Conservation (phyloP, 164 flowering plant genomes). For the Malania oleifera region DNA sequence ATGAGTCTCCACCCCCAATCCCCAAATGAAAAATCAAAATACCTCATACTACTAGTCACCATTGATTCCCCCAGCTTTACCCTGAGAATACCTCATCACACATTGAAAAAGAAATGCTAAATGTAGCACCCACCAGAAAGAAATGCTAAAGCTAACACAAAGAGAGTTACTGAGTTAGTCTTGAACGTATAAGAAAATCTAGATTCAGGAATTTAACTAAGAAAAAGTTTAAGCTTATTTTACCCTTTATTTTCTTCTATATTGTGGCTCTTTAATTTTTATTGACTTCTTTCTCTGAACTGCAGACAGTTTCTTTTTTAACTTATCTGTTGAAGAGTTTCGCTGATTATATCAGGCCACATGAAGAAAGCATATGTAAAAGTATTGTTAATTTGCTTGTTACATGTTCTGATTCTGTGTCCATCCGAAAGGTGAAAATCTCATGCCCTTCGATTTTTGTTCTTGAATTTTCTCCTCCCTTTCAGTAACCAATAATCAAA, state of each 20-base stretch:
- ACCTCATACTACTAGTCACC: too few relatives aligned
- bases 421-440: conserved; percentile 73
- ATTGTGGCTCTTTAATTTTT: background rate
- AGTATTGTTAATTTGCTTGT: conserved; percentile 97
- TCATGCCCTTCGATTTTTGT: background rate
- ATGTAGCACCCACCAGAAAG: too few relatives aligned
- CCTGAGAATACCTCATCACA: too few relatives aligned
- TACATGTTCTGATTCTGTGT: conserved; percentile 92
- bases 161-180: too few relatives aligned
- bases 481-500: background rate
- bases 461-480: background rate
- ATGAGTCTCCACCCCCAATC: too few relatives aligned
- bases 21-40: too few relatives aligned
- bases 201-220: background rate
- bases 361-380: conserved; percentile 97
- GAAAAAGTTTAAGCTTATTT: background rate
- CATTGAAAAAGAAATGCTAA: too few relatives aligned
- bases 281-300: conserved; percentile 4
- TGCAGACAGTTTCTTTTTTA: conserved; percentile 96
- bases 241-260: background rate
- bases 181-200: too few relatives aligned
- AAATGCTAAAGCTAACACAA: too few relatives aligned
- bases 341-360: conserved; percentile 88
- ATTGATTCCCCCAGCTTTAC: too few relatives aligned
- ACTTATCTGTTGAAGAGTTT: conserved; percentile 93